Base-by-base conservation (phyloP, 768 basidiomycete species). In the Floccularia luteovirens region DNA sequence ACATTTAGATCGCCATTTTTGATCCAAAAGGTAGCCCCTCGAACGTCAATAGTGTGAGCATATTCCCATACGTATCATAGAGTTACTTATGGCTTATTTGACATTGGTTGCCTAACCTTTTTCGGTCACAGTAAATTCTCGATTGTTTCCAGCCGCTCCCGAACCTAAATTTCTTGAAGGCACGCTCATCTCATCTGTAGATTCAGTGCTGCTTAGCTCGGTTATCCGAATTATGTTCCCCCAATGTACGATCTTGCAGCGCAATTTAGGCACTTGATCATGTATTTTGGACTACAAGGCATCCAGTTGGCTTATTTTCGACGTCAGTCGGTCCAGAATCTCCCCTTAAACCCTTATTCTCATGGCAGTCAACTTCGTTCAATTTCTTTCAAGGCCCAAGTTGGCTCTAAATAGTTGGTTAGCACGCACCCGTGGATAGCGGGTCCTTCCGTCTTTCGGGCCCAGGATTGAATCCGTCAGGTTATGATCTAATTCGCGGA, bases 361-460 rank as follows among this genome's bases (percentile, higher is more conserved):
- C 48, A 42, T 49, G 48, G 34, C 43, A 36, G 43, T 17, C 44
- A 22, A 36, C 43, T 40, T 36, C 42, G 39, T 48, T 46, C 51
- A 53, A 47, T 47, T 53, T 48, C 49, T 54, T 57, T 45, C 42
- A 50, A 48, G 51, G 46, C 53, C 56, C 51, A 58, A 49, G 50
- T 59, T 58, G 59, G 61, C 63, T 62, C 55, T 59, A 55, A 51
- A 43, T 56, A 55, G 47, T 59, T 53, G 63, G 52, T 56, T 56
- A 47, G 47, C 48, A 50, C 43, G 43, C 46, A 41, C 56, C 64
- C 68, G 65, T 63, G 61, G 60, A 62, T 56, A 57, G 55, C 64
- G 64, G 64, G 55, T 54, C 49, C 55, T 57, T 57, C 59, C 61
- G 59, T 63, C 63, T 50, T 60, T 64, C 62, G 65, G 67, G 57